Evolutionary conservation across 768 basidiomycete genomes (phyloP).

Genomic region (Lactarius indigo): DNA sequence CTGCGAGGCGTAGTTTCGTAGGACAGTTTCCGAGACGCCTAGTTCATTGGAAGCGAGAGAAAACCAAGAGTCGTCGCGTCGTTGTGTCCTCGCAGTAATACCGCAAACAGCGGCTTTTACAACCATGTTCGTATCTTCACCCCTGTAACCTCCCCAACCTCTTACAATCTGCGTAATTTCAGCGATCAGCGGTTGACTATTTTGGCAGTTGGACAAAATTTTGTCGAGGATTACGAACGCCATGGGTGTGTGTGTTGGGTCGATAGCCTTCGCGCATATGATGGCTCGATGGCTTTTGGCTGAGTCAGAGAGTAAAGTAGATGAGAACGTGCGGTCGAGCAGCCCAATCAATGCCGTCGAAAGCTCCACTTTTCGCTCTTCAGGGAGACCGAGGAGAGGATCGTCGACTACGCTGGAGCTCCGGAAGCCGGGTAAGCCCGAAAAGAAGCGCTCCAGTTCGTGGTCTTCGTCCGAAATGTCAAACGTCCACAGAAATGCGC

Average conservation of each 20-base stretch:
- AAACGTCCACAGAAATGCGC: background rate
- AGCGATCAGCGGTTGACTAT: background rate
- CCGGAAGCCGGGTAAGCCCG: background rate
- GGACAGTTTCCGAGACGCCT: background rate
- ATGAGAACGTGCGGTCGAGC: background rate
- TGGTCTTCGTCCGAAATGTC: background rate
- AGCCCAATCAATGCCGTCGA: background rate
- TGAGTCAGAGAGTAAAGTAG: background rate
- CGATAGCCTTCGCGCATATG: background rate
- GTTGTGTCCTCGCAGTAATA: background rate
- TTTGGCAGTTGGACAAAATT: background rate
- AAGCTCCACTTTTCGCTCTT: background rate
- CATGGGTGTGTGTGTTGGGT: background rate
- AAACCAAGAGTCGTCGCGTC: background rate
- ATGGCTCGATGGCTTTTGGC: background rate
- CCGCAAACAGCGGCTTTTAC: background rate
- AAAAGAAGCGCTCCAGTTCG: background rate
- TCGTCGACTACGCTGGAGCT: background rate
- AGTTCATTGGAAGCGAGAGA: background rate
- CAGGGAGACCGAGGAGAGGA: background rate
- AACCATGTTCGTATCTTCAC: background rate
- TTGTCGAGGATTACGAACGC: background rate
- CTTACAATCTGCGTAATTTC: background rate
- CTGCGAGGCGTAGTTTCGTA: background rate
- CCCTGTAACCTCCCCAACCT: background rate